Percentiles rank a stretch among this genome's conserved stretches.
These are phyloP conservation scores for Phaffia tasmanica DNA, from an alignment of 768 basidiomycete genomes.

Conservation along the genomic window DNA sequence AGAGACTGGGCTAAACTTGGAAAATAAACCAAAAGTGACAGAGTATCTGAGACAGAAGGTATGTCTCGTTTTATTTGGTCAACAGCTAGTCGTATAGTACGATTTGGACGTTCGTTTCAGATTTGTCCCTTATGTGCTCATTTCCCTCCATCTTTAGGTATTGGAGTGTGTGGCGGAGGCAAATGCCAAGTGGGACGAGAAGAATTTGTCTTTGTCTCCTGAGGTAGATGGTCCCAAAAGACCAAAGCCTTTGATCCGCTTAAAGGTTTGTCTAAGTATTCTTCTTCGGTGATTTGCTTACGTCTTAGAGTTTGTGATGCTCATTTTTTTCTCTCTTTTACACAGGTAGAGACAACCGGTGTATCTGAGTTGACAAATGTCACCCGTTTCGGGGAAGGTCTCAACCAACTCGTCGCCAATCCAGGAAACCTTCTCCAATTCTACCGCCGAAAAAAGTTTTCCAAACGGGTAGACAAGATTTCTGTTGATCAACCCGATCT, in stretches of 20 bases:
- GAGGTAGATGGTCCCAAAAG: not conserved
- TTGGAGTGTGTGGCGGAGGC: slow-evolving; percentile 21
- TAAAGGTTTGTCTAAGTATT: slow-evolving; percentile 8
- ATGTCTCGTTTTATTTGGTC: slow-evolving; percentile 14
- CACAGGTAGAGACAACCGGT: slow-evolving; percentile 76
- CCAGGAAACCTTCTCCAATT: slow-evolving; percentile 87
- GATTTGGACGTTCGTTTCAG: not conserved
- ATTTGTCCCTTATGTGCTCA: not conserved
- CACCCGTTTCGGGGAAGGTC: slow-evolving; percentile 91
- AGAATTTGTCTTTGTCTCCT: not conserved
- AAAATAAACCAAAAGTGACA: slow-evolving; percentile 69
- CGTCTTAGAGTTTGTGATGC: not conserved
- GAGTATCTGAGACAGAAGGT: slow-evolving; percentile 69
- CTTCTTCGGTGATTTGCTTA: not conserved
- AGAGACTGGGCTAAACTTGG: slow-evolving; percentile 50
- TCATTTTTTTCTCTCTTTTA: not conserved
- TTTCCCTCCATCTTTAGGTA: slow-evolving; percentile 3
- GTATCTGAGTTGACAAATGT: slow-evolving; percentile 89
- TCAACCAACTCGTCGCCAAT: slow-evolving; percentile 80
- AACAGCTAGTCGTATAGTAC: slow-evolving; percentile 7
- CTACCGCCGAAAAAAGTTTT: slow-evolving; percentile 63
- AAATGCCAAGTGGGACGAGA: slow-evolving; percentile 16
- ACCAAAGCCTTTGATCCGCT: slow-evolving; percentile 22
- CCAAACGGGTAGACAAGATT: slow-evolving; percentile 45
- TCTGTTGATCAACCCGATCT: slow-evolving; percentile 65